These are phyloP conservation scores for Microbotryomycetes sp. DNA, from an alignment of 1,284 basidiomycete genomes.

Conservation along the genomic window DNA sequence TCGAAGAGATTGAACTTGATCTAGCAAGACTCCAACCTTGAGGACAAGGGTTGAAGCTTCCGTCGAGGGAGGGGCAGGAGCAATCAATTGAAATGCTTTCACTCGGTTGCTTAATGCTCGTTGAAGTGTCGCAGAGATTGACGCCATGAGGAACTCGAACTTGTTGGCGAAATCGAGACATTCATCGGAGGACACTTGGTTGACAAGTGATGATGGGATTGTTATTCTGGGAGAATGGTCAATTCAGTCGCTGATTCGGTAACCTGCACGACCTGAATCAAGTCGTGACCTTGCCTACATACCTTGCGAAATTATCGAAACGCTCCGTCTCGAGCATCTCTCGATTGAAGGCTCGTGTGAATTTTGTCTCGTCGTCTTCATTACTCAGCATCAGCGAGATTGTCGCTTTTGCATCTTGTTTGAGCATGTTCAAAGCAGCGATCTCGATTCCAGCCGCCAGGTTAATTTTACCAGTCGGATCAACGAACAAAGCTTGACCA, in stretches of 20 bases:
- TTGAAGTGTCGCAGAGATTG: slow-evolving; percentile 54
- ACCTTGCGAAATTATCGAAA: slow-evolving; percentile 43
- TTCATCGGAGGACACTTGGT: slow-evolving; percentile 26
- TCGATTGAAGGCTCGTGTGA: slow-evolving; percentile 62
- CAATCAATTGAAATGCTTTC: slow-evolving; percentile 22
- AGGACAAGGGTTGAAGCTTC: slow-evolving; percentile 42
- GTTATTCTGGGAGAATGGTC: slow-evolving; percentile 30
- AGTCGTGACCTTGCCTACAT: neutral
- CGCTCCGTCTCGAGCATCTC: slow-evolving; percentile 37
- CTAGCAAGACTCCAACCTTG: slow-evolving; percentile 66
- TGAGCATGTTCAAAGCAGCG: slow-evolving; percentile 50
- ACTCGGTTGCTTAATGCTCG: slow-evolving; percentile 55
- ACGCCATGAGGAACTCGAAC: slow-evolving; percentile 46
- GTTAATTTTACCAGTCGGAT: slow-evolving; percentile 72
- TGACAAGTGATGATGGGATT: slow-evolving; percentile 31
- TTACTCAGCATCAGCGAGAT: slow-evolving; percentile 55
- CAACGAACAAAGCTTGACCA: slow-evolving; percentile 61
- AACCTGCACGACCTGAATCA: neutral
- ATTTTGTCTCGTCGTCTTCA: slow-evolving; percentile 53
- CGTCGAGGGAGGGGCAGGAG: slow-evolving; percentile 35
- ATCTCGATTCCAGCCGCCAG: slow-evolving; percentile 68
- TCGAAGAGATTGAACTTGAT: slow-evolving; percentile 63
- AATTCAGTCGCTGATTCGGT: slow-evolving; percentile 9
- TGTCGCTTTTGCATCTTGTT: slow-evolving; percentile 65
- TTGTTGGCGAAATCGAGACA: slow-evolving; percentile 16